A percentile compares a stretch with the other conserved stretches of the same genome.
Conservation (phyloP, 2,329 filamentous ascomycete genomes). For the Epichloe amarillans region DNA sequence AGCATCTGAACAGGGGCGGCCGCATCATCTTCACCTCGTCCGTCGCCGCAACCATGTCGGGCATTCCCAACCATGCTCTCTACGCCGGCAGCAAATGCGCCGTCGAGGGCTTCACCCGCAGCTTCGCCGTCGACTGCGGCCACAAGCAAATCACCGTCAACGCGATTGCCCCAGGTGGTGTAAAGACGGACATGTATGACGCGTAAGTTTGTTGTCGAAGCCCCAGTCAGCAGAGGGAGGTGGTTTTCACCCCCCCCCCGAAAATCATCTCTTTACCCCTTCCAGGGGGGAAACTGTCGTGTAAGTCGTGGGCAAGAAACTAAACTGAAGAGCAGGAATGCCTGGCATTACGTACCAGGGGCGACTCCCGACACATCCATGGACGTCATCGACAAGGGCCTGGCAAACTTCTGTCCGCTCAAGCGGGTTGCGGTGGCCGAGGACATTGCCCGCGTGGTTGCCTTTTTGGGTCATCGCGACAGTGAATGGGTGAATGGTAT, state of each 20-base stretch:
- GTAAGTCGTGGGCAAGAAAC: too few relatives aligned
- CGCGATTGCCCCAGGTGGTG: constrained; percentile 51
- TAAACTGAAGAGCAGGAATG: not conserved
- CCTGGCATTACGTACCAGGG: constrained; percentile 40
- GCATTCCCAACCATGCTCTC: constrained; percentile 56
- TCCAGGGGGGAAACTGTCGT: too few relatives aligned
- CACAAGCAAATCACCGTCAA: constrained; percentile 57
- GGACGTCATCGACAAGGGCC: constrained; percentile 15
- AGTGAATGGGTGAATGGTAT: too few relatives aligned
- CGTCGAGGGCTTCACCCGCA: constrained; percentile 64
- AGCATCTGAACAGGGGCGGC: constrained; percentile 53
- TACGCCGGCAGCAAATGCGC: constrained; percentile 68
- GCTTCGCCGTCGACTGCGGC: constrained; percentile 57
- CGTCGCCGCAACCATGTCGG: constrained; percentile 37
- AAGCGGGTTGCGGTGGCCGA: constrained; percentile 48
- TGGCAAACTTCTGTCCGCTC: constrained; percentile 19
- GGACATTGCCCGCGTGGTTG: constrained; percentile 41
- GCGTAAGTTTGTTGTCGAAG: too few relatives aligned
- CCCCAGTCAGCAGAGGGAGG: too few relatives aligned
- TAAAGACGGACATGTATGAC: constrained; percentile 51
- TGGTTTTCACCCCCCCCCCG: too few relatives aligned
- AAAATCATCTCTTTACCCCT: too few relatives aligned
- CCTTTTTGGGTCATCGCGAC: too few relatives aligned
- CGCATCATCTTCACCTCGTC: constrained; percentile 62
- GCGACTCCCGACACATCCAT: constrained; percentile 42